Evolutionary conservation across 116 monocot species (phyloP).

Genomic region (Cymodocea nodosa): DNA sequence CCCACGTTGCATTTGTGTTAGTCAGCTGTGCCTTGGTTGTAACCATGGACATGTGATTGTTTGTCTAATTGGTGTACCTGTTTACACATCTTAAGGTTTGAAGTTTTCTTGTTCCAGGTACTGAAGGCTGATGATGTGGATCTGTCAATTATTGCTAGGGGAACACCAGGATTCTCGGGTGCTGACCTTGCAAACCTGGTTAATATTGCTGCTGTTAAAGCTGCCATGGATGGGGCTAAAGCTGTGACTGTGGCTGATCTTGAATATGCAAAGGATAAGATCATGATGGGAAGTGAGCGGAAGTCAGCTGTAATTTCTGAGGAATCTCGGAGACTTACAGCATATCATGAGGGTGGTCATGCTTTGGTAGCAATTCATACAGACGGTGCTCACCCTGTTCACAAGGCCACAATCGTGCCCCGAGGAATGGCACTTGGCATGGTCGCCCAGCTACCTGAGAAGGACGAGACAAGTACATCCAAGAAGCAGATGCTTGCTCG

Average conservation of each 20-base stretch:
- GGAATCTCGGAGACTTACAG: conserved; percentile 76
- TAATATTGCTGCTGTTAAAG: conserved; percentile 90
- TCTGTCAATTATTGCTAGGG: conserved; percentile 84
- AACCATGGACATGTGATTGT: too few relatives aligned
- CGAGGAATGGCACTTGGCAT: conserved; percentile 89
- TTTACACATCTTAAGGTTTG: too few relatives aligned
- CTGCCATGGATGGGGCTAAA: conserved; percentile 97
- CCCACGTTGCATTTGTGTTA: too few relatives aligned
- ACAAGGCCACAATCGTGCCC: conserved; percentile 92
- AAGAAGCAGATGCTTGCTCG: conserved; percentile 88
- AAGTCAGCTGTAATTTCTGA: conserved; percentile 94
- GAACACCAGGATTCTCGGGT: conserved; percentile 95
- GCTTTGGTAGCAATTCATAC: conserved; percentile 96
- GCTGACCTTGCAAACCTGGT: conserved; percentile 95
- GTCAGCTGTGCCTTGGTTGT: too few relatives aligned
- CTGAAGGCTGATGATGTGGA: conserved; percentile 93
- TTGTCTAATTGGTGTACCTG: background rate
- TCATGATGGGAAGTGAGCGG: conserved; percentile 97
- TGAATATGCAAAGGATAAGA: conserved; percentile 93
- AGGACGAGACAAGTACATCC: conserved; percentile 91
- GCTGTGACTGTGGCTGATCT: conserved; percentile 79
- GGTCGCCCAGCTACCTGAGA: conserved; percentile 86
- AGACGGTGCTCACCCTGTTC: conserved; percentile 73
- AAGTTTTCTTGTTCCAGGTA: conserved; percentile 27
- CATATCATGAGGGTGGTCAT: conserved; percentile 95